A percentile compares a stretch with the other conserved stretches of the same genome.
Conservation (phyloP, 1,284 basidiomycete species). For the Tilletia horrida region DNA sequence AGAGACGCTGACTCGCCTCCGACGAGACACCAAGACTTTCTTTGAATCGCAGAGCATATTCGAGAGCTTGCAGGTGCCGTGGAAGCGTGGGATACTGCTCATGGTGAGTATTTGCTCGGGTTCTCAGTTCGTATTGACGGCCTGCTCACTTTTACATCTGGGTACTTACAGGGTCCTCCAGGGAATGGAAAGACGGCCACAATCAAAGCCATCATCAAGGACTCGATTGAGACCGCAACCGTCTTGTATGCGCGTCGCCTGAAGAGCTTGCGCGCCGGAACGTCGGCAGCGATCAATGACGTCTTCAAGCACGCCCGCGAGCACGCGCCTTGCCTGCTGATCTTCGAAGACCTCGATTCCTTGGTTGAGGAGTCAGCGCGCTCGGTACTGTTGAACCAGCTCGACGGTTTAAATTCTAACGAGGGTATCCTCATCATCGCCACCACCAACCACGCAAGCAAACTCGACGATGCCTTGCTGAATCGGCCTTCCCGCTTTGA, state of each 20-base stretch:
- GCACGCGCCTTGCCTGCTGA: constrained; percentile 20
- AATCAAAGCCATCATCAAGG: constrained; percentile 9
- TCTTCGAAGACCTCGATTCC: constrained; percentile 22
- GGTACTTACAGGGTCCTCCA: constrained; percentile 21
- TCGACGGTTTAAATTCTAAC: constrained; percentile 20
- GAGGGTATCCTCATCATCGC: constrained; percentile 23
- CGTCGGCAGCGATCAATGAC: background rate
- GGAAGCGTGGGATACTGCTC: constrained; percentile 22
- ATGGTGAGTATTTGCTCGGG: background rate
- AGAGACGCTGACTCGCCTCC: background rate
- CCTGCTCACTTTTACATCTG: no score
- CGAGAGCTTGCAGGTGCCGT: constrained; percentile 3
- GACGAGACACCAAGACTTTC: constrained; percentile 15
- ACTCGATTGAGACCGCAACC: background rate
- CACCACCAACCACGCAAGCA: constrained; percentile 17
- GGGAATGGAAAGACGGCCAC: constrained; percentile 24
- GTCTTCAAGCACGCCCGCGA: constrained; percentile 19
- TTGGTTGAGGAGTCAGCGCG: background rate
- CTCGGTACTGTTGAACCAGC: constrained; percentile 17
- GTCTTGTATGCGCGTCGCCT: background rate
- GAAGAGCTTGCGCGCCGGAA: background rate
- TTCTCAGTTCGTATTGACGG: no score
- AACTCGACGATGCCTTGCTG: constrained; percentile 21
- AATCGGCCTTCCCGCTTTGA: constrained; percentile 22
- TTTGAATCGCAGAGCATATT: constrained; percentile 11